phyloP scores from a whole-genome alignment of 2,329 filamentous ascomycete genomes.

The Plenodomus biglobosus region DNA sequence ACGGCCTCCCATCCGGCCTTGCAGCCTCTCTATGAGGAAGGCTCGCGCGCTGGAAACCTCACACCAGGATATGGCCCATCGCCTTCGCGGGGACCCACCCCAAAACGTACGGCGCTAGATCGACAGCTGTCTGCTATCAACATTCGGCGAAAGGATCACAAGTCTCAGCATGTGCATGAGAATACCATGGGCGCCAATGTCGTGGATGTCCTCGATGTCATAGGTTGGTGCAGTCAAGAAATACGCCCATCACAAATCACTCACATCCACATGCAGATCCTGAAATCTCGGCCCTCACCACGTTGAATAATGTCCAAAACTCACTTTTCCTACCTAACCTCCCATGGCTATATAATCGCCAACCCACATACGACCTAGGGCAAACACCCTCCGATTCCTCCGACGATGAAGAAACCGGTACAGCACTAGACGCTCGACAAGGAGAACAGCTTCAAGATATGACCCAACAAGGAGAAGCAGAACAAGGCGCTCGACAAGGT shows the following conservation, averaged over 20 bases:
- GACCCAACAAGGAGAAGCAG: conserved; percentile 20
- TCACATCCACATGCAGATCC: conserved; percentile 61
- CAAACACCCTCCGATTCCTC: conserved; percentile 45
- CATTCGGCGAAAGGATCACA: conserved; percentile 25
- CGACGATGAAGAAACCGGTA: conserved; percentile 30
- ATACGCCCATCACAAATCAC: conserved; percentile 17
- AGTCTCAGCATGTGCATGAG: conserved; percentile 31
- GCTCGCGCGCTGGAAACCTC: conserved; percentile 4
- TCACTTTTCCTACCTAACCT: conserved; percentile 82
- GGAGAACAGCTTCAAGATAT: conserved; percentile 19
- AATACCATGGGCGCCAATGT: conserved; percentile 59
- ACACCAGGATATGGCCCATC: conserved; percentile 17
- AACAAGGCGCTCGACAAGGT: conserved; percentile 11
- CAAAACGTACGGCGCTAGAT: conserved; percentile 19
- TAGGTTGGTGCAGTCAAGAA: conserved; percentile 55
- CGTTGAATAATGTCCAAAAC: conserved; percentile 89
- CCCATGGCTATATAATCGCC: conserved; percentile 71
- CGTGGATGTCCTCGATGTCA: conserved; percentile 68
- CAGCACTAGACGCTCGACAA: conserved; percentile 9
- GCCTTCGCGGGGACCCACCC: conserved; percentile 12
- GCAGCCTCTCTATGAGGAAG: conserved; percentile 39
- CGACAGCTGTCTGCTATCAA: conserved; percentile 31
- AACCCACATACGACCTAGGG: conserved; percentile 74
- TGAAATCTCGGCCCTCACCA: conserved; percentile 78
- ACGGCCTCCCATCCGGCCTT: conserved; percentile 30